phyloP scores from a whole-genome alignment of 1,139 yeast species.

The Blastobotrys ciferrii region DNA sequence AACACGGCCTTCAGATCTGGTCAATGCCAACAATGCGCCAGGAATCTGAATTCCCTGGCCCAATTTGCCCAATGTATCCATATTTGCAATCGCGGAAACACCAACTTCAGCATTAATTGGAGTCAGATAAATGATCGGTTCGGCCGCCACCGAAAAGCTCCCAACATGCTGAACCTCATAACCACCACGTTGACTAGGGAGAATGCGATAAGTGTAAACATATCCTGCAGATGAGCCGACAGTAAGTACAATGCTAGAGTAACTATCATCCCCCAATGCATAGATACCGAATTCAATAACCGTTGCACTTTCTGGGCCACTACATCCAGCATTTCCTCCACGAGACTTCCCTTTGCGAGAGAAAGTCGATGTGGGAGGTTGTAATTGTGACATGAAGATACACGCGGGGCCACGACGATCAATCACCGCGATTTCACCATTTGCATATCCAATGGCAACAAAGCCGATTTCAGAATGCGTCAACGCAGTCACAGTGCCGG shows the following conservation, averaged over 20 bases:
- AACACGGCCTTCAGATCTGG: slow-evolving; percentile 63
- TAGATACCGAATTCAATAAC: slow-evolving; percentile 69
- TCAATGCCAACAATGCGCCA: slow-evolving; percentile 59
- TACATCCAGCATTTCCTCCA: slow-evolving; percentile 14
- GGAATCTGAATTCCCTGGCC: slow-evolving; percentile 61
- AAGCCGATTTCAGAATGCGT: slow-evolving; percentile 77
- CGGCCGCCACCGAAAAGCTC: slow-evolving; percentile 45
- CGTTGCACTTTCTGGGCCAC: slow-evolving; percentile 45
- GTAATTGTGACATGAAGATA: slow-evolving; percentile 51
- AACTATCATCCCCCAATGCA: slow-evolving; percentile 60
- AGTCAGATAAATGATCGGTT: slow-evolving; percentile 53
- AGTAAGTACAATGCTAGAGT: slow-evolving; percentile 66
- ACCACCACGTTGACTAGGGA: slow-evolving; percentile 69
- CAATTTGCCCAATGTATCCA: slow-evolving; percentile 57
- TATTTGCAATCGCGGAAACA: slow-evolving; percentile 60
- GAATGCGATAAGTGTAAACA: slow-evolving; percentile 59
- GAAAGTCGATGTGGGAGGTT: slow-evolving; percentile 9
- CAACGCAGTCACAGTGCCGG: slow-evolving; percentile 55
- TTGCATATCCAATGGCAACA: slow-evolving; percentile 75
- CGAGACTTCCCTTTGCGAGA: slow-evolving; percentile 33
- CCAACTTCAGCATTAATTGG: slow-evolving; percentile 61
- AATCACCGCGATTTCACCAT: slow-evolving; percentile 71
- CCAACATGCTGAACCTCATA: slow-evolving; percentile 61
- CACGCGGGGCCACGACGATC: slow-evolving; percentile 87
- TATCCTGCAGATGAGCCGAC: slow-evolving; percentile 85